Evolutionary conservation across 1,284 basidiomycete genomes (phyloP).

Genomic region (Ustilago vetiveriae): DNA sequence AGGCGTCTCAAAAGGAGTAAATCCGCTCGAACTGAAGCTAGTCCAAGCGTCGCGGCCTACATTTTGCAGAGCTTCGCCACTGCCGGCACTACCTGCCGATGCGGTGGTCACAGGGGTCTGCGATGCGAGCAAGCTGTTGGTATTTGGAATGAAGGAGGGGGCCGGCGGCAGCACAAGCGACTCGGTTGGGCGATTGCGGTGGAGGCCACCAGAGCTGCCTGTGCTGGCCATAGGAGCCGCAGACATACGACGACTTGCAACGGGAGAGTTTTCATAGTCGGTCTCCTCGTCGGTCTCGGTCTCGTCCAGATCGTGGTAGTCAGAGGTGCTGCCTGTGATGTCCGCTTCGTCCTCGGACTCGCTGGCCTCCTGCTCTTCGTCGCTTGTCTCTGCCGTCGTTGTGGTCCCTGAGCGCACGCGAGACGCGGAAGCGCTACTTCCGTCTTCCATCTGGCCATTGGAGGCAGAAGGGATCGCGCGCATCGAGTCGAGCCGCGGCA

Average conservation of each 20-base stretch:
- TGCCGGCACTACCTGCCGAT: no score
- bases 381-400: slow-evolving; percentile 23
- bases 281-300: slow-evolving; percentile 48
- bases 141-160: slow-evolving; percentile 39
- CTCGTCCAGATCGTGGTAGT: slow-evolving; percentile 40
- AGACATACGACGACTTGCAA: slow-evolving; percentile 20
- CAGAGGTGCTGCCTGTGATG: slow-evolving; percentile 29
- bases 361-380: slow-evolving; percentile 47
- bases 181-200: slow-evolving; percentile 39
- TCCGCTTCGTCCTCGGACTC: slow-evolving; percentile 44
- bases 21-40: slow-evolving; percentile 42
- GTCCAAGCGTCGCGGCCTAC: slow-evolving; percentile 51
- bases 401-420: slow-evolving; percentile 25
- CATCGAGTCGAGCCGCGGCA: slow-evolving; percentile 60
- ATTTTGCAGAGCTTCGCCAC: slow-evolving; percentile 8
- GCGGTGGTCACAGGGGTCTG: no score
- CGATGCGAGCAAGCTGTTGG: no score
- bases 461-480: slow-evolving; percentile 17
- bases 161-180: slow-evolving; percentile 50
- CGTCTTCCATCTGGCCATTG: slow-evolving; percentile 1
- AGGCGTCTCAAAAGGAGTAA: slow-evolving; percentile 56
- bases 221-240: slow-evolving; percentile 24
- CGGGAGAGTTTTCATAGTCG: slow-evolving; percentile 38
- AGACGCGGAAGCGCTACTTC: slow-evolving; percentile 3
- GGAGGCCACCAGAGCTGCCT: slow-evolving; percentile 39